phyloP scores from a whole-genome alignment of 495 filamentous ascomycete species.

The Chaetomium fimeti region DNA sequence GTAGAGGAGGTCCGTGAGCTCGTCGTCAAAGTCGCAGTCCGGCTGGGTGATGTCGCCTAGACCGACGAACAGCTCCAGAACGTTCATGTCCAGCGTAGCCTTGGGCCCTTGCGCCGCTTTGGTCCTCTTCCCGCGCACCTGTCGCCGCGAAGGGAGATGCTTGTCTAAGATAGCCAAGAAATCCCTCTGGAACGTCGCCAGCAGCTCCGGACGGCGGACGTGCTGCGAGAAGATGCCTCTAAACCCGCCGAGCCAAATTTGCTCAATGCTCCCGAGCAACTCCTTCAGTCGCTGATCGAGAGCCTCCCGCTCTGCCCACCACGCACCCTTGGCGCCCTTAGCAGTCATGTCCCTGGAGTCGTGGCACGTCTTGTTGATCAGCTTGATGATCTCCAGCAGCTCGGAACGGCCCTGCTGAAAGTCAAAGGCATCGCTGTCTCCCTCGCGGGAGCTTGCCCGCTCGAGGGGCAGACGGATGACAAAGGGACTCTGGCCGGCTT shows the following conservation, averaged over 20 bases:
- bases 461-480: slow-evolving; percentile 79
- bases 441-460: slow-evolving; percentile 75
- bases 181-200: slow-evolving; percentile 69
- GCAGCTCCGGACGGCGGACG: slow-evolving; percentile 54
- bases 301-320: slow-evolving; percentile 83
- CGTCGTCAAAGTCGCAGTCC: slow-evolving; percentile 74
- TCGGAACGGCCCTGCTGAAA: slow-evolving; percentile 76
- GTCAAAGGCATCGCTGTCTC: slow-evolving; percentile 76
- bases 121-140: slow-evolving; percentile 47
- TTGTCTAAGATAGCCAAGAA: slow-evolving; percentile 84
- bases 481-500: slow-evolving; percentile 71
- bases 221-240: slow-evolving; percentile 82
- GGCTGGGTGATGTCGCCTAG: slow-evolving; percentile 68
- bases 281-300: slow-evolving; percentile 75
- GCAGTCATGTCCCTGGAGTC: slow-evolving; percentile 43
- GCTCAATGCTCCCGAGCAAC: slow-evolving; percentile 80
- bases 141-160: slow-evolving; percentile 81
- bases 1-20: slow-evolving; percentile 83
- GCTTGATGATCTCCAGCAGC: slow-evolving; percentile 74
- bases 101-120: slow-evolving; percentile 38
- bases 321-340: slow-evolving; percentile 68
- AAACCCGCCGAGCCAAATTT: slow-evolving; percentile 93
- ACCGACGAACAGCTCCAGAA: slow-evolving; percentile 84
- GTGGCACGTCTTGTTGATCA: slow-evolving; percentile 79
- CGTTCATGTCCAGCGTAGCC: slow-evolving; percentile 67